Evolutionary conservation across 108 stramenopile species (phyloP).

Genomic region (Schizochytrium sp.): DNA sequence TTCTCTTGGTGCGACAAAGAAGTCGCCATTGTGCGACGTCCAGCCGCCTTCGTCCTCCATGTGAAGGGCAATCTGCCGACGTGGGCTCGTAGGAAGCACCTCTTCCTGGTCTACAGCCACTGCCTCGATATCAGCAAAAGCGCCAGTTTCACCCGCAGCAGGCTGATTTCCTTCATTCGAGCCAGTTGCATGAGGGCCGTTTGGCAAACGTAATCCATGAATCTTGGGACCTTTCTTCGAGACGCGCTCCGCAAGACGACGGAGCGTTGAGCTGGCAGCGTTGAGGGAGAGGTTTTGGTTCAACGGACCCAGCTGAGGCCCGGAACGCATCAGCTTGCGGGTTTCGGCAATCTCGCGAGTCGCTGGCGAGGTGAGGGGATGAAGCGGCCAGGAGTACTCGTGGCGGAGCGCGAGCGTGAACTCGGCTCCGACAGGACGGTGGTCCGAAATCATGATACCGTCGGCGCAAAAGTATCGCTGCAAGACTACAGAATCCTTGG

Average conservation of each 20-base stretch:
- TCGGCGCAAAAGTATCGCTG: slow-evolving; percentile 1
- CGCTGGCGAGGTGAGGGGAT: background rate
- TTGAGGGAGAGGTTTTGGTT: background rate
- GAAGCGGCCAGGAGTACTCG: background rate
- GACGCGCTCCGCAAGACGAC: background rate
- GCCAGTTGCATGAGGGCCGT: too few relatives aligned
- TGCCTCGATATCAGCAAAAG: too few relatives aligned
- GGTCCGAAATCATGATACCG: slow-evolving; percentile 27
- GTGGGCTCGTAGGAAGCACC: background rate
- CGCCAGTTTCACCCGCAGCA: too few relatives aligned
- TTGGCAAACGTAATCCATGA: background rate
- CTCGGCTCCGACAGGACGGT: slow-evolving; percentile 29
- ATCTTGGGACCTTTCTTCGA: background rate
- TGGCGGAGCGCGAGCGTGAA: background rate
- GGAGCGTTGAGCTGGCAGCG: background rate
- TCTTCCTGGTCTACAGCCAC: too few relatives aligned
- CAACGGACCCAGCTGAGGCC: too few relatives aligned
- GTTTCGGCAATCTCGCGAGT: background rate
- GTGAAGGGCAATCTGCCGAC: background rate
- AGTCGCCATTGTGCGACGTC: background rate
- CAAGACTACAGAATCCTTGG: background rate
- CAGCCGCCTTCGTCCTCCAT: background rate
- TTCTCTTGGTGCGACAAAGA: background rate
- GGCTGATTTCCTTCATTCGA: background rate
- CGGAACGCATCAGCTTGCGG: background rate